A percentile compares a stretch with the other conserved stretches of the same genome.
Conservation (phyloP, 768 basidiomycete genomes). For the Cyathus striatus region DNA sequence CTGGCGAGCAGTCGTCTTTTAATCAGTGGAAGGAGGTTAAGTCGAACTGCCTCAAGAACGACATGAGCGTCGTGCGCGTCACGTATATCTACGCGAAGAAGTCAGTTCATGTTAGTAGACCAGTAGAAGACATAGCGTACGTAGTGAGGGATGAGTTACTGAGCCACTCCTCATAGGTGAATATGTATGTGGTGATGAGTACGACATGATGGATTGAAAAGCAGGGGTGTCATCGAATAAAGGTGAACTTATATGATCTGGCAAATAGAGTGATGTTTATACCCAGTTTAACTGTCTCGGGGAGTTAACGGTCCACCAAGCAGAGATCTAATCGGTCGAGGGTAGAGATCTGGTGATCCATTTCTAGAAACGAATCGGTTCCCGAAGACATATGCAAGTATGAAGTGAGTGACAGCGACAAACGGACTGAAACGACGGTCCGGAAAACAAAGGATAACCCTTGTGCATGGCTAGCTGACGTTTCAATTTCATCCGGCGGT, state of each 20-base stretch:
- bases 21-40: conserved; percentile 64
- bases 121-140: conserved; percentile 19
- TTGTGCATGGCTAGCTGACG: conserved; percentile 13
- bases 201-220: conserved; percentile 14
- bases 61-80: conserved; percentile 78
- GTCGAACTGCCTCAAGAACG: conserved; percentile 71
- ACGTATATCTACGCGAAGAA: conserved; percentile 52
- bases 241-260: conserved; percentile 17
- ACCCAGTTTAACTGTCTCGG: conserved; percentile 26
- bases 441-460: conserved; percentile 5
- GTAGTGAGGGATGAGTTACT: conserved; percentile 46
- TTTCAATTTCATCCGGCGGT: conserved; percentile 18
- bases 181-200: conserved; percentile 11
- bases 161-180: conserved; percentile 16
- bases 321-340: background rate
- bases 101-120: background rate
- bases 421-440: background rate
- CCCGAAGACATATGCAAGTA: background rate
- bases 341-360: background rate
- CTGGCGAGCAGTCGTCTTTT: conserved; percentile 63
- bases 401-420: background rate
- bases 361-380: background rate
- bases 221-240: background rate
- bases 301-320: conserved; percentile 28
- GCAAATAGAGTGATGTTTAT: conserved; percentile 12